These are phyloP conservation scores for Rhynchospora breviuscula DNA, from an alignment of 176 grass and related monocot species.

Conservation along the genomic window DNA sequence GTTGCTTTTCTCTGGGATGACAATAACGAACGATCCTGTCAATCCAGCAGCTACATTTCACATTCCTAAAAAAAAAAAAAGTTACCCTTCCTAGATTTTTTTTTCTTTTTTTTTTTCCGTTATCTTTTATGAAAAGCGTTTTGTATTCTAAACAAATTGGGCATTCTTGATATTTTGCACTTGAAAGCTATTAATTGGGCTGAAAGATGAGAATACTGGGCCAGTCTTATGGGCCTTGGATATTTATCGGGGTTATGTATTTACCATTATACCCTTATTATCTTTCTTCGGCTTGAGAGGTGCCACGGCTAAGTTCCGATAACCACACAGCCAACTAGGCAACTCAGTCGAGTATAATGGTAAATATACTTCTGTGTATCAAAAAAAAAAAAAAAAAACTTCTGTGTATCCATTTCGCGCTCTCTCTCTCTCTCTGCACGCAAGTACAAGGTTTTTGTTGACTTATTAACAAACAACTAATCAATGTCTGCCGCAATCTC, in stretches of 20 bases:
- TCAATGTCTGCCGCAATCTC: slow-evolving; percentile 31
- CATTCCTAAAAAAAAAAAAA: too few species aligned
- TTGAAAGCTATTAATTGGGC: too few species aligned
- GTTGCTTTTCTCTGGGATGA: too few species aligned
- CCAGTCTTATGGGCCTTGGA: neutral
- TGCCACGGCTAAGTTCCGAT: slow-evolving; percentile 11
- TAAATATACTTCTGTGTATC: too few species aligned
- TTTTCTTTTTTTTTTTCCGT: too few species aligned
- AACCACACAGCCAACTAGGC: neutral
- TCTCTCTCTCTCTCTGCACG: neutral
- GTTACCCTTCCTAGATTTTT: too few species aligned
- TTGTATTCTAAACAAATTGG: too few species aligned
- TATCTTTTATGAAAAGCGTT: too few species aligned
- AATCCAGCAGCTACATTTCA: too few species aligned
- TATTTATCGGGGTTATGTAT: neutral
- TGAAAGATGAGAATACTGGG: too few species aligned
- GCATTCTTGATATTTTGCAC: too few species aligned
- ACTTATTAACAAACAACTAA: neutral
- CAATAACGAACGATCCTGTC: too few species aligned
- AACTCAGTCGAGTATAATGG: neutral
- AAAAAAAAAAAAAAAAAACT: neutral
- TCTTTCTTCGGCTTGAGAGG: slow-evolving; percentile 1
- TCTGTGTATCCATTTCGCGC: neutral
- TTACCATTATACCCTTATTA: neutral
- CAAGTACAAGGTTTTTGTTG: neutral